Conservation (phyloP, 768 basidiomycete species). For the Tylopilus intermedius region DNA sequence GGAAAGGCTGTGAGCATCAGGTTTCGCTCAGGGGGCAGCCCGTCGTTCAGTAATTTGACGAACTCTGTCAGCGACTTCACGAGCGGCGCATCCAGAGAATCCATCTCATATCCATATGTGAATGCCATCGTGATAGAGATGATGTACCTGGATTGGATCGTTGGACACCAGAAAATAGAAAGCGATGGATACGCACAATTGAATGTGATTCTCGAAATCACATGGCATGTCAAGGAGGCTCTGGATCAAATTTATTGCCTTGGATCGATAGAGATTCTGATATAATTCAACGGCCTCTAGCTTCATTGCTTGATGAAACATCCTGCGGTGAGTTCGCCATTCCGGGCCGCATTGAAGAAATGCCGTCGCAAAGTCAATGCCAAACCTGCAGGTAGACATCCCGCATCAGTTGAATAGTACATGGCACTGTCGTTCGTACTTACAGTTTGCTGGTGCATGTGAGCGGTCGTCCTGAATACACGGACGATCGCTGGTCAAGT, state of each 20-base stretch:
- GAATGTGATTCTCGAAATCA: conserved; percentile 24
- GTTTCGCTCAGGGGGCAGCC: conserved; percentile 23
- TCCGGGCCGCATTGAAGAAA: conserved; percentile 27
- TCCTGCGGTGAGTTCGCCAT: conserved; percentile 26
- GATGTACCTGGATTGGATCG: conserved; percentile 21
- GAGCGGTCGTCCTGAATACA: conserved; percentile 27
- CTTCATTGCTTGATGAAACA: conserved; percentile 28
- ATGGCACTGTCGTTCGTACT: neutral
- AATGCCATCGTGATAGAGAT: conserved; percentile 29
- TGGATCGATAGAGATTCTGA: conserved; percentile 22
- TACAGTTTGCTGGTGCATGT: conserved; percentile 22
- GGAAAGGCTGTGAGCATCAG: conserved; percentile 28
- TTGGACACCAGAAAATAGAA: neutral
- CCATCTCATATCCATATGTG: conserved; percentile 28
- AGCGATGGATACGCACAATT: conserved; percentile 11
- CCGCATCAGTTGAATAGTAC: neutral
- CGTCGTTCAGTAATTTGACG: conserved; percentile 19
- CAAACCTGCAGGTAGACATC: conserved; percentile 16
- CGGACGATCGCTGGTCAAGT: conserved; percentile 28
- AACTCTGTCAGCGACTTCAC: conserved; percentile 26
- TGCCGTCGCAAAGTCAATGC: conserved; percentile 27
- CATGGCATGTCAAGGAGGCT: conserved; percentile 21
- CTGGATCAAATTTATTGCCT: conserved; percentile 15
- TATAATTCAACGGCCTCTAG: conserved; percentile 16
- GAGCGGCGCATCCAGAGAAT: conserved; percentile 25